Base-by-base conservation (phyloP, 345 rosid species). In the Cochlearia excelsa region DNA sequence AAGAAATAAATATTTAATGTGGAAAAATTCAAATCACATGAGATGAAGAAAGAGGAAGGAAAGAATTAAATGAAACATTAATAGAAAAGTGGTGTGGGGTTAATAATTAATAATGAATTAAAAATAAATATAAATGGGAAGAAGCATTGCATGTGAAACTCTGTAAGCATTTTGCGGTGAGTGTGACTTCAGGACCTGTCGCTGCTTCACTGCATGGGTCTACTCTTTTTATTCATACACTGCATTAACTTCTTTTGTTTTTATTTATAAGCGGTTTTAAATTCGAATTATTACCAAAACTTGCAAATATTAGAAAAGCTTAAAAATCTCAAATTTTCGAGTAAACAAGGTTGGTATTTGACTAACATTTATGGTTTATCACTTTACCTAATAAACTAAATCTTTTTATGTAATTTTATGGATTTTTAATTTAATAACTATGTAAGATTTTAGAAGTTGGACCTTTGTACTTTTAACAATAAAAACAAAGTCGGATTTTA, bases 81-180 rank as follows among this genome's bases (percentile, higher is more conserved):
- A 59, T 7, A 2, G 60, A 55, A 60, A 60, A 61, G 50, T 10
- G 66, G 59, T 46, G 62, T 60, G 8, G 5, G 61, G 72, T 43
- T 53, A 39, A 47, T 46, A 59, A 27, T 46, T 42, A 50, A 49
- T 29, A 57, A 57, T 57, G 33, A 50, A 58, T 16, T 16, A 3
- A 49, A 30, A 11, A 40, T 39, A 37, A 30, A 10, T 3, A 41
- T 16, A 68, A 68, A 68, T 52, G 50, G 59, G 54, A 33, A 68
- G 72, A 53, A 42, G 72, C 72, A 68, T 30, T 60, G 67, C 72
- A 68, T 68, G 72, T 68, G 72, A 68, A 48, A 60, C 61, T 46
- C 67, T 68, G 67, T 30, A 60, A 68, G 56, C 56, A 68, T 45
- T 45, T 46, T 68, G 62, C 62, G 73, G 73, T 61, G 73, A 54